Conservation (phyloP, 805 yeast species). For the Saccharomycopsis guyanensis region DNA sequence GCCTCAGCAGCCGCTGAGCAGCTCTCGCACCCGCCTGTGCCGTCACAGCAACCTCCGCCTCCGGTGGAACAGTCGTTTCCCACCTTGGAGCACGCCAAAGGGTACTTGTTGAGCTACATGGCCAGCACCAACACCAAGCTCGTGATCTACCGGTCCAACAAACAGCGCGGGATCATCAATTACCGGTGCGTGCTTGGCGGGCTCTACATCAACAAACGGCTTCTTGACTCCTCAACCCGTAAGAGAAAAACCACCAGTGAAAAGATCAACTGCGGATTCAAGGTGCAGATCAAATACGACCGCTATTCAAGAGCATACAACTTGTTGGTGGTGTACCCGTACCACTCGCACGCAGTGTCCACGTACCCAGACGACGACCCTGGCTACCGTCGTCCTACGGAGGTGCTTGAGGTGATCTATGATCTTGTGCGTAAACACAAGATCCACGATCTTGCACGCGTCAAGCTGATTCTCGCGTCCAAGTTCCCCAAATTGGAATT, state of each 20-base stretch:
- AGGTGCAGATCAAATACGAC: slow-evolving; percentile 11
- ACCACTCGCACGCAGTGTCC: slow-evolving; percentile 14
- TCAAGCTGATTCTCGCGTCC: not conserved
- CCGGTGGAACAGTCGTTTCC: slow-evolving; percentile 13
- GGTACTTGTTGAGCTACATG: slow-evolving; percentile 12
- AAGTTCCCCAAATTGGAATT: slow-evolving; percentile 10
- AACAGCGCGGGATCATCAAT: slow-evolving; percentile 10
- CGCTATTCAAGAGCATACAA: slow-evolving; percentile 4
- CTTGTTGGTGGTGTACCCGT: slow-evolving; percentile 13
- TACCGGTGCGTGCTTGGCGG: slow-evolving; percentile 14
- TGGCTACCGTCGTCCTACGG: slow-evolving; percentile 1
- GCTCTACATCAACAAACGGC: slow-evolving; percentile 1
- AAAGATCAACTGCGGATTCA: slow-evolving; percentile 12
- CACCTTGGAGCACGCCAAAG: slow-evolving; percentile 12
- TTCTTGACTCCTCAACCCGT: not conserved
- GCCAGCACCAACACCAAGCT: slow-evolving; percentile 11
- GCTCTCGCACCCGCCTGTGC: not conserved
- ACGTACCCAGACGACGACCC: not conserved
- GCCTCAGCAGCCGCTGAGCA: not conserved
- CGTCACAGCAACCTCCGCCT: slow-evolving; percentile 11
- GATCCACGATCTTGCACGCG: slow-evolving; percentile 1
- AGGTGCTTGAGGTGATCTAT: slow-evolving; percentile 6
- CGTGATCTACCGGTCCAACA: slow-evolving; percentile 13
- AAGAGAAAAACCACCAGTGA: slow-evolving; percentile 1
- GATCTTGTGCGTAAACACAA: slow-evolving; percentile 3